Evolutionary conservation across 2,329 filamentous ascomycete genomes (phyloP), one percentile per base, ranked within the genome.

Genomic region (Exophiala dermatitidis): DNA sequence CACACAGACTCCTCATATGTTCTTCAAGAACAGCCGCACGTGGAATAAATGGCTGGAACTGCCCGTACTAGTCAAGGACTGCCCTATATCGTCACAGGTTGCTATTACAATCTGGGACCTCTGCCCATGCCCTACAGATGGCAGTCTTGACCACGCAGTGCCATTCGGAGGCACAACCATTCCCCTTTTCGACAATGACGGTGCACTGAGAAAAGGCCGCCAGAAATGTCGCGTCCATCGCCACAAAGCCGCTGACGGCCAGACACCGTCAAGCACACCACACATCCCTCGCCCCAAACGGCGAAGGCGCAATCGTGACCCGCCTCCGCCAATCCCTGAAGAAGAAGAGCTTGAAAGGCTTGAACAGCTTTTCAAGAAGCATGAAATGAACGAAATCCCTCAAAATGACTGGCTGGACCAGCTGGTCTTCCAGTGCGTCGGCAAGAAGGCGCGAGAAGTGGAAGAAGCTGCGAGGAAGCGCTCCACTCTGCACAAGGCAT

Each of bases 1-100:
- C 0, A 80, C 94, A 7, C 91, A 97, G 69, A 98, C 93, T 2
- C 81, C 89, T 28, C 97, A 97, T 72, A 95, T 90, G 66, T 75
- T 88, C 5, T 97, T 98, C 68, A 89, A 90, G 67, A 80, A 79
- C 34, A 82, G 53, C 31, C 63, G 65, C 54, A 83, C 83, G 66
- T 96, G 93, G 93, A 95, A 95, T 67, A 91, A 97, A 73, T 98
- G 94, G 93, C 80, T 98, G 30, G 83, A 85, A 32, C 74, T 98
- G 37, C 91, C 93, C 0, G 83, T 97, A 57, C 80, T 83, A 3
- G 93, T 96, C 69, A 84, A 87, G 57, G 85, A 86, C 54, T 79
- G 95, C 1, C 90, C 93, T 0, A 74, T 84, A 41, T 88, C 89
- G 63, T 83, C 90, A 1, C 86, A 88, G 65, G 78, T 98, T 34